Conservation (phyloP, 1,284 basidiomycete species). For the Anthracocystis setariae region DNA sequence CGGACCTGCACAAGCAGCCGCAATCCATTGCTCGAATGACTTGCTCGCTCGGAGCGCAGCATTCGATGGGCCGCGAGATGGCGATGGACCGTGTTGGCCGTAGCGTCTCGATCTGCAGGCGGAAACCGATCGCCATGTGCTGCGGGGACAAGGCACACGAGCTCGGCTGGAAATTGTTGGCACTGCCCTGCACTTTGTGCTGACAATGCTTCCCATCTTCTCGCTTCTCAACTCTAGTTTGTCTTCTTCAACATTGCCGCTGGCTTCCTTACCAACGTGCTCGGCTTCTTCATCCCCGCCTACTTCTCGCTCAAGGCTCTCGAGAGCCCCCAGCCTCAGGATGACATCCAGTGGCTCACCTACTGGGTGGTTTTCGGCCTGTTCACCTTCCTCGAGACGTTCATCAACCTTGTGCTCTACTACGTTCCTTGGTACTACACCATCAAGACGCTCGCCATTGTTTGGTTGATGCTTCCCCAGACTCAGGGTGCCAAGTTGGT, state of each 20-base stretch:
- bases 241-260: conserved; percentile 68
- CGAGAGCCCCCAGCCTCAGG: conserved; percentile 66
- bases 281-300: conserved; percentile 66
- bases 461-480: conserved; percentile 89
- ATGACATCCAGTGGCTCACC: conserved; percentile 68
- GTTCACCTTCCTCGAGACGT: conserved; percentile 67
- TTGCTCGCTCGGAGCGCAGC: background rate
- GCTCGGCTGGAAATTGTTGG: background rate
- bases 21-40: background rate
- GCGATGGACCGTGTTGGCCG: too few species aligned
- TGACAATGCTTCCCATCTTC: background rate
- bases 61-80: too few species aligned
- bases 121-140: too few species aligned
- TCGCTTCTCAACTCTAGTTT: conserved; percentile 65
- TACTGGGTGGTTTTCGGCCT: conserved; percentile 68
- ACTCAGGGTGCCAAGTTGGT: conserved; percentile 71
- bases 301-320: conserved; percentile 68
- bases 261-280: conserved; percentile 67
- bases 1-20: background rate
- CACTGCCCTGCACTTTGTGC: background rate
- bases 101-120: too few species aligned
- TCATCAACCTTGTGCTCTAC: conserved; percentile 63
- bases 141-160: too few species aligned
- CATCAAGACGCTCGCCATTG: conserved; percentile 82
- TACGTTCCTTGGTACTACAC: conserved; percentile 88